Base-by-base conservation (phyloP, 1,284 basidiomycete species). In the Cutaneotrichosporon cavernicola region DNA sequence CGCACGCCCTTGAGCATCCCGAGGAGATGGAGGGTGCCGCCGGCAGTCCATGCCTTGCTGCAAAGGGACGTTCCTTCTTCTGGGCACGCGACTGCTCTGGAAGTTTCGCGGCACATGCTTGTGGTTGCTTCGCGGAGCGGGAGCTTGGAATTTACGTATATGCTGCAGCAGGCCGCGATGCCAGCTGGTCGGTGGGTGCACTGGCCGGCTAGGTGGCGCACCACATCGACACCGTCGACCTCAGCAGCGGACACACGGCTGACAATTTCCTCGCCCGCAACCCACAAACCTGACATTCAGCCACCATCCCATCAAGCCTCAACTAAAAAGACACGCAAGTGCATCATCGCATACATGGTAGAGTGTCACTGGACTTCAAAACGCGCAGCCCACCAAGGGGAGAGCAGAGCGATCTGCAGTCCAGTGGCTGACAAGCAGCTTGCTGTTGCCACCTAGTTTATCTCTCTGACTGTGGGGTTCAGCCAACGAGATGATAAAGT, bases 381-480 rank as follows among this genome's bases (percentile, higher is more conserved):
- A 70, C 70, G 65, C 66, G 60, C 52, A 51, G 40, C 55, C 67
- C 66, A 61, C 60, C 16, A 40, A 58, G n/a, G 36, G 51, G 58
- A 47, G 58, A 36, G 50, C 40, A 53, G 30, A 40, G 63, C 60
- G 59, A 65, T 69, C 62, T 69, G 67, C 62, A 62, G 61, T 56
- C 36, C 49, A 57, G 49, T 18, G 13, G 50, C 53, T 61, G 53
- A 11, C 46, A n/a, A 61, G 31, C 57, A 58, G 50, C 38, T 58
- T 58, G 10, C 43, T 58, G 22, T 58, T 56, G 75, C 75, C 75
- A 73, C 71, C 68, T 76, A 73, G 73, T 77, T 77, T 77, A 77
- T 71, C 75, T 63, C 66, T 38, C 67, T 66, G 70, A 72, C 68
- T 69, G 73, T 66, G 14, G 49, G 50, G 21, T 22, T 32, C 10